Base-by-base conservation (phyloP, 805 yeast genomes). In the Danielozyma ontarioensis region DNA sequence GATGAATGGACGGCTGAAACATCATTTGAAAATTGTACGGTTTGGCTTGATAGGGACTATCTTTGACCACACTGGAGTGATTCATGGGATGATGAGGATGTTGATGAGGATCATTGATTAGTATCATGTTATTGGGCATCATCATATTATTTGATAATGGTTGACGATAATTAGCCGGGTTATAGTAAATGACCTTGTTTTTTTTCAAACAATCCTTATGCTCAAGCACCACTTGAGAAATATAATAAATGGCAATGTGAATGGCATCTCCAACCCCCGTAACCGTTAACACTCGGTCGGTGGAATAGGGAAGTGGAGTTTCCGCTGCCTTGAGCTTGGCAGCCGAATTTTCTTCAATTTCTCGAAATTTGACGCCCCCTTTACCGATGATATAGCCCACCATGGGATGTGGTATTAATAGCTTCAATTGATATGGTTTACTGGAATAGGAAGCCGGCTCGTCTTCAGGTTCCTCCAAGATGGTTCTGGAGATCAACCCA, bases 231-330 rank as follows among this genome's bases (percentile, higher is more conserved):
- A 83, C 80, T 53, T 79, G 83, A 1, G 83, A 78, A 35, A 83
- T 70, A 51, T 80, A 82, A 56, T 80, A 84, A 0, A 79, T 67
- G 7, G 95, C 95, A 45, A 85, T 83, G 51, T 84, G 94, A 27
- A 87, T 74, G 2, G 95, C 88, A 59, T 86, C 95, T 1, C 88
- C 87, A 11, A 83, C 90, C 5, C 95, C 95, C 4, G 72, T 64
- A 5, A 86, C 72, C 16, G 78, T 68, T 30, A 87, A 62, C 14
- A 83, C 66, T 37, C 95, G 69, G 53, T 87, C 96, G 12, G 88
- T 84, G 1, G 90, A 81, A 39, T 72, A 74, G 1, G 93, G 84
- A 43, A 87, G 60, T 12, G 80, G 74, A 29, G 76, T 74, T 27
- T 81, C 86, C 16, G 81, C 83, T 2, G 94, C 93, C 44, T 70